Conservation (phyloP, 2,329 filamentous ascomycete species). For the Ceratocystis smalleyi region DNA sequence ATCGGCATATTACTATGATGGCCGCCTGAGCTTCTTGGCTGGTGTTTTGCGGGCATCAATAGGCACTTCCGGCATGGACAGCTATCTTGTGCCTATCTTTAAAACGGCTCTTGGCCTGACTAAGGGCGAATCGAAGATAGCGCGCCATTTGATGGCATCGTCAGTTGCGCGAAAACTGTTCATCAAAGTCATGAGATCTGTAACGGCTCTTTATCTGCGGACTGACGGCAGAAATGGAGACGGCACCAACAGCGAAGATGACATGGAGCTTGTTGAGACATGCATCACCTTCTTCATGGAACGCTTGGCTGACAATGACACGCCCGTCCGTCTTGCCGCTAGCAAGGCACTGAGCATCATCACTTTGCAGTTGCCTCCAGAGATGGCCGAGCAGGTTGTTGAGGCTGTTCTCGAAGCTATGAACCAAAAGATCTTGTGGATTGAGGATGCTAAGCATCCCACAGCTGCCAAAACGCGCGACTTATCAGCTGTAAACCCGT, state of each 20-base stretch:
- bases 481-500: conserved; percentile 59
- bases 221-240: conserved; percentile 25
- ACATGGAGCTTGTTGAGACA: conserved; percentile 52
- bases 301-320: conserved; percentile 70
- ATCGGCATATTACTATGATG: conserved; percentile 61
- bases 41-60: conserved; percentile 54
- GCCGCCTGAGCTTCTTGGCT: conserved; percentile 63
- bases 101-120: conserved; percentile 45
- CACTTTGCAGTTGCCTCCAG: conserved; percentile 59
- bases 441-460: conserved; percentile 25
- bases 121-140: conserved; percentile 32
- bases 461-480: conserved; percentile 34
- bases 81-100: conserved; percentile 52
- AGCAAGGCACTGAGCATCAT: conserved; percentile 87
- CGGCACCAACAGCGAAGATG: conserved; percentile 27
- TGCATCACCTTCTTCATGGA: conserved; percentile 71
- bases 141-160: conserved; percentile 46
- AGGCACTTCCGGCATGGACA: conserved; percentile 58
- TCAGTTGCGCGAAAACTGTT: conserved; percentile 67
- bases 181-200: conserved; percentile 69
- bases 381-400: conserved; percentile 75
- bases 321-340: conserved; percentile 74
- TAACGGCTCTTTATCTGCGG: conserved; percentile 47
- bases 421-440: conserved; percentile 41
- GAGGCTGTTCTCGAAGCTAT: conserved; percentile 66